Base-by-base conservation (phyloP, 2,329 filamentous ascomycete genomes). In the Plectosphaerella sp. region DNA sequence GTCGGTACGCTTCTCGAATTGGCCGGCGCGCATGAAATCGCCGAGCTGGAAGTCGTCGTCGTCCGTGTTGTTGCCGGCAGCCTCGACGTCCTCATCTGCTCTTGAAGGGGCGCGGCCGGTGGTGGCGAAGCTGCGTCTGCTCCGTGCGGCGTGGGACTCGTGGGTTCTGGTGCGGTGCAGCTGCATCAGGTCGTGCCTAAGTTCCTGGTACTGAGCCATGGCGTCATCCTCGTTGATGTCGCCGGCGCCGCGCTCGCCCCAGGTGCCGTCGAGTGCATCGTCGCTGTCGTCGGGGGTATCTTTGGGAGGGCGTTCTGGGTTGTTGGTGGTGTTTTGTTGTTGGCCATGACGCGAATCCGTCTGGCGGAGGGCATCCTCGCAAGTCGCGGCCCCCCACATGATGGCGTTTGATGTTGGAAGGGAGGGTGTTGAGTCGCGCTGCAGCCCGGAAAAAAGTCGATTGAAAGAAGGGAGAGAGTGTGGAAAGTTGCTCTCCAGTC, bases 211-310 rank as follows among this genome's bases (percentile, higher is more conserved):
- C 56, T 72, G 64, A 41, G 68, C 61, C 54, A 63, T 61, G 2
- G 70, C 70, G 10, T 63, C 61, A 10, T 62, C 58, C 51, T 69
- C 61, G 15, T 64, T 62, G 46, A 72, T 58, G 14, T 63, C 67
- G 15, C 67, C 65, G 10, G 63, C 67, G 45, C 67, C 64, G 3
- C 64, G 64, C 49, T 72, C 70, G 7, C 70, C 70, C 70, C 70
- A 72, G 14, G 65, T 67, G 5, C 67, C 67, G 16, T 64, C 60
- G 10, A 50, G 47, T 20, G 59, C 57, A 18, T 59, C 51, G 42
- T 60, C 58, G 52, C 49, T 60, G 37, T 57, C 55, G 24, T 45
- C 47, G 41, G n/a, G 41, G 11, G 41, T 10, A 11, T 16, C 41
- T 12, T 16, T 43, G 10, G 15, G n/a, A 12, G 41, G 41, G 51